A percentile compares a stretch with the other conserved stretches of the same genome.
Conservation (phyloP, 371 early-diverging fungal genomes). For the Dinochytrium kinnereticum region DNA sequence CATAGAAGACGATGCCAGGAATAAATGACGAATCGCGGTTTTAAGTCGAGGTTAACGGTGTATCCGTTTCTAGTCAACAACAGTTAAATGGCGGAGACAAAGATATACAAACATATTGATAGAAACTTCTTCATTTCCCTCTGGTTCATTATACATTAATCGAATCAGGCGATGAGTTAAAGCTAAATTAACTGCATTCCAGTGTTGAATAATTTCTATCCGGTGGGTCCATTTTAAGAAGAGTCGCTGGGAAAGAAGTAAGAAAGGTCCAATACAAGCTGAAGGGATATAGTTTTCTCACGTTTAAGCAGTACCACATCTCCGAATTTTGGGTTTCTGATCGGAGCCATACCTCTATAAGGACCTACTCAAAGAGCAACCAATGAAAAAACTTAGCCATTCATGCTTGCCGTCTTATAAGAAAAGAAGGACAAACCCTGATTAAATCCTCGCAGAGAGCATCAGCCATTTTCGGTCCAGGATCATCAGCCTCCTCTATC, state of each 20-base stretch:
- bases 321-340: constrained; percentile 66
- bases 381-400: not conserved
- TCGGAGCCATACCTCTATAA: constrained; percentile 31
- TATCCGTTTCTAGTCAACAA: constrained; percentile 6
- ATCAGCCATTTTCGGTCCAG: constrained; percentile 68
- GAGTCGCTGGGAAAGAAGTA: not conserved
- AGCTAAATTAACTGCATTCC: constrained; percentile 67
- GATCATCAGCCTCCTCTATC: constrained; percentile 36
- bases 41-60: constrained; percentile 64
- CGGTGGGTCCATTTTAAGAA: constrained; percentile 71
- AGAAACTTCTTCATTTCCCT: constrained; percentile 61
- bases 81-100: constrained; percentile 36
- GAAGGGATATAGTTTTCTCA: constrained; percentile 21
- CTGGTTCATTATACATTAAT: constrained; percentile 64
- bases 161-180: constrained; percentile 68
- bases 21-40: constrained; percentile 66
- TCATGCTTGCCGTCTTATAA: not conserved
- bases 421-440: constrained; percentile 48
- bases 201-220: constrained; percentile 68
- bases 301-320: constrained; percentile 77
- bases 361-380: not conserved
- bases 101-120: constrained; percentile 46
- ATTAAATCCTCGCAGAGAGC: constrained; percentile 74
- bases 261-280: not conserved
- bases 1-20: constrained; percentile 76